Evolutionary conservation across 495 filamentous ascomycete species (phyloP).

Genomic region (Penicillium goetzii): DNA sequence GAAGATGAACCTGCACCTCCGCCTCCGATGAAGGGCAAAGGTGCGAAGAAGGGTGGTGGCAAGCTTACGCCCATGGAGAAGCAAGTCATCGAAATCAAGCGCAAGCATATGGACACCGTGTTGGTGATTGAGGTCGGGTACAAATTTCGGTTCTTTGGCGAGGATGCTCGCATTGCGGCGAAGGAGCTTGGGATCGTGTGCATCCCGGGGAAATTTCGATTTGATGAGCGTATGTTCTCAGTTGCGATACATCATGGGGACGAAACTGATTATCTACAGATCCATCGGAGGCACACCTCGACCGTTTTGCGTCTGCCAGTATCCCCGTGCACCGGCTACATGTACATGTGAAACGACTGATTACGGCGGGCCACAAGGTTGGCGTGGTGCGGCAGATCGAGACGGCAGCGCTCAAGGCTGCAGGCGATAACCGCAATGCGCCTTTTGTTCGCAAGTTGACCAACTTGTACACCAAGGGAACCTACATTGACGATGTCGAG

Average conservation of each 20-base stretch:
- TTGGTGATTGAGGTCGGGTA: constrained; percentile 95
- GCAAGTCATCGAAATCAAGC: constrained; percentile 92
- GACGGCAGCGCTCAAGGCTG: constrained; percentile 96
- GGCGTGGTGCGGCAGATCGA: constrained; percentile 96
- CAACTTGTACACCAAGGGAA: constrained; percentile 97
- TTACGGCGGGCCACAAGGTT: constrained; percentile 92
- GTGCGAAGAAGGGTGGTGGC: constrained; percentile 62
- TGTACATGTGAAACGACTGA: constrained; percentile 92
- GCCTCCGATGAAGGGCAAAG: constrained; percentile 57
- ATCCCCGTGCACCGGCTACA: constrained; percentile 90
- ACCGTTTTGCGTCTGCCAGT: constrained; percentile 93
- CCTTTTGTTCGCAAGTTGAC: constrained; percentile 93
- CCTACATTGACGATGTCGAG: constrained; percentile 94
- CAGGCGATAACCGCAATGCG: constrained; percentile 90
- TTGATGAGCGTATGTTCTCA: constrained; percentile 72
- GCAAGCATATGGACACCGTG: constrained; percentile 85
- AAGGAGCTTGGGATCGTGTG: constrained; percentile 95
- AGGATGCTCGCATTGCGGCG: constrained; percentile 87
- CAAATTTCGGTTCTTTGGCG: constrained; percentile 98
- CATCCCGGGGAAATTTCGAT: constrained; percentile 93
- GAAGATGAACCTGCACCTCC: constrained; percentile 57
- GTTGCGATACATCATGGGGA: constrained; percentile 20
- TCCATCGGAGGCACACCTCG: constrained; percentile 89
- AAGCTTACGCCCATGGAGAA: constrained; percentile 96
- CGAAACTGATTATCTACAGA: constrained; percentile 41